Evolutionary conservation across 78 protist genomes (phyloP).

Genomic region (Pelomyxa schiedti): DNA sequence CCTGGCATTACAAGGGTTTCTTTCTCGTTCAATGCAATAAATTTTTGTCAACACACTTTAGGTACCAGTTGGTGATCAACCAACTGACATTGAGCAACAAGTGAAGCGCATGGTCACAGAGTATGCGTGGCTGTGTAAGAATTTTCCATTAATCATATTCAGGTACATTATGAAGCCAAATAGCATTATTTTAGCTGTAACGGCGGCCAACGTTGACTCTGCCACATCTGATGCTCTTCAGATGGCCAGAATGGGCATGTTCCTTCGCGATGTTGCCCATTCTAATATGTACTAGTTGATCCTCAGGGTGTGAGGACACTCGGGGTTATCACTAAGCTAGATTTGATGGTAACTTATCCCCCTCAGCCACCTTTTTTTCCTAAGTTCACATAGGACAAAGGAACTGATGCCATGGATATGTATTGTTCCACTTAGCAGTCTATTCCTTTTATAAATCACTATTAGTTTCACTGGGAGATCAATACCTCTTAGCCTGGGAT

Average conservation of each 20-base stretch:
- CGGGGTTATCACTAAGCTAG: constrained; percentile 79
- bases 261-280: too few species aligned
- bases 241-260: too few species aligned
- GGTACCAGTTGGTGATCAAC: constrained; percentile 94
- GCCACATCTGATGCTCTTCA: constrained; percentile 92
- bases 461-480: constrained; percentile 60
- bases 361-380: too few species aligned
- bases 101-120: constrained; percentile 61
- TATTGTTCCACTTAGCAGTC: too few species aligned
- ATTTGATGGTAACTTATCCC: too few species aligned
- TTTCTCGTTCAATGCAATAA: too few species aligned
- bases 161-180: constrained; percentile 63
- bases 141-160: too few species aligned
- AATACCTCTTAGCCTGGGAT: constrained; percentile 70
- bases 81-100: constrained; percentile 72
- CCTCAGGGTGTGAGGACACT: not conserved
- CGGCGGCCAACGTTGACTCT: constrained; percentile 90
- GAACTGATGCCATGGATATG: constrained; percentile 89
- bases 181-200: constrained; percentile 89
- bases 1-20: constrained; percentile 88
- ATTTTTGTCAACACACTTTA: too few species aligned
- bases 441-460: too few species aligned
- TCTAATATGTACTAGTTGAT: too few species aligned
- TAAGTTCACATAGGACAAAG: too few species aligned
- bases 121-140: too few species aligned